A percentile compares a stretch with the other conserved stretches of the same genome.
Evolutionary conservation across 345 rosid species (phyloP).

Genomic region (Salix purpurea): DNA sequence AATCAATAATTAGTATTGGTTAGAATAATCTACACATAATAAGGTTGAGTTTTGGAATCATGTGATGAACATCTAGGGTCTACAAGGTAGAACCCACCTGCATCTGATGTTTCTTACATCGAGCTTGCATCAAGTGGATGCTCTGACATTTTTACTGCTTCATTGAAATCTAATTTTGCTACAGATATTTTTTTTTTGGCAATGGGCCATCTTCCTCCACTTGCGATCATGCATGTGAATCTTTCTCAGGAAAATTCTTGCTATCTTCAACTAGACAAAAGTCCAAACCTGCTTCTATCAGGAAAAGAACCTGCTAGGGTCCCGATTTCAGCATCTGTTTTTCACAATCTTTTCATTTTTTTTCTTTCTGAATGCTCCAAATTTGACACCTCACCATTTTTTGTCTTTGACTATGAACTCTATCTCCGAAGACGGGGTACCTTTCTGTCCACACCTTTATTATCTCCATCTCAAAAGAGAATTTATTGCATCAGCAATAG

Average conservation of each 20-base stretch:
- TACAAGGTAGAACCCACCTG: neutral
- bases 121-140: slow-evolving; percentile 19
- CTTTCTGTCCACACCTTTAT: neutral
- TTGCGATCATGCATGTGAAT: slow-evolving; percentile 45
- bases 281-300: slow-evolving; percentile 39
- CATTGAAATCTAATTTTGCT: slow-evolving; percentile 2
- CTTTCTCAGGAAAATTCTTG: slow-evolving; percentile 26
- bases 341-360: neutral
- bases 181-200: neutral
- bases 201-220: slow-evolving; percentile 32
- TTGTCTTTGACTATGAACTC: slow-evolving; percentile 11
- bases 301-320: slow-evolving; percentile 3
- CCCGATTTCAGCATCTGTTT: slow-evolving; percentile 6
- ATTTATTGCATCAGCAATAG: slow-evolving; percentile 1
- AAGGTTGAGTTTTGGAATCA: neutral
- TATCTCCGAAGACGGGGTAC: neutral
- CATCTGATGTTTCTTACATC: neutral
- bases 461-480: slow-evolving; percentile 4
- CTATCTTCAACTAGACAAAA: slow-evolving; percentile 45
- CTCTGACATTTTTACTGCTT: neutral
- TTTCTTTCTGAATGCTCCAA: neutral
- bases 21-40: neutral
- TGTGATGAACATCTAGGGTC: neutral
- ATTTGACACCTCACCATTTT: neutral
- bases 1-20: neutral